Evolutionary conservation across 2,329 filamentous ascomycete genomes (phyloP).

Genomic region (Microsporum audouinii): DNA sequence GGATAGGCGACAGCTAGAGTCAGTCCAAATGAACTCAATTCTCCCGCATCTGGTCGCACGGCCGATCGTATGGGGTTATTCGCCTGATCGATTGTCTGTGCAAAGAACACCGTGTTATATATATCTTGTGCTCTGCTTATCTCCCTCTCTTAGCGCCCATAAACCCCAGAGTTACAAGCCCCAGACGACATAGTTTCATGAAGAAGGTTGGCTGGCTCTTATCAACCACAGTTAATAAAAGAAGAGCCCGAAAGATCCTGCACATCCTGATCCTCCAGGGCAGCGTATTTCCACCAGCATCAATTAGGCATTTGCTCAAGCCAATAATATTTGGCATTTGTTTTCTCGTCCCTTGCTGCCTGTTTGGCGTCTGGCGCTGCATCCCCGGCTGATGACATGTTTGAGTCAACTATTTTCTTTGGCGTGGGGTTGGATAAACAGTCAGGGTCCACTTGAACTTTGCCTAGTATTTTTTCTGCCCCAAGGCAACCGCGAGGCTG

Average conservation of each 20-base stretch:
- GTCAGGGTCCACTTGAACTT: background rate
- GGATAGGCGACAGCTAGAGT: no score
- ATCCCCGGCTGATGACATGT: background rate
- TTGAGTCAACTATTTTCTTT: background rate
- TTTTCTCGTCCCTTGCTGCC: background rate
- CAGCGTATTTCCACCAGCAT: background rate
- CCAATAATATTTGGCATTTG: background rate
- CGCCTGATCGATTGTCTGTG: background rate
- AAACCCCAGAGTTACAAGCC: background rate
- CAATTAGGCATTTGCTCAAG: background rate
- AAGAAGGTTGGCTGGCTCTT: background rate
- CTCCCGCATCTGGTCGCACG: background rate
- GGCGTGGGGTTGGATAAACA: background rate
- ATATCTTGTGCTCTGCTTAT: no score
- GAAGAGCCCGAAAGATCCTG: background rate
- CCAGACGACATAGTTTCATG: background rate
- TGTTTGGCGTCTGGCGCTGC: background rate
- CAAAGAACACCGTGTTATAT: background rate
- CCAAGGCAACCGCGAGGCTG: conserved; percentile 4
- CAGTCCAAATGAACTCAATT: background rate
- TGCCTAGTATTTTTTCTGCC: background rate
- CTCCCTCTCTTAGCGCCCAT: background rate
- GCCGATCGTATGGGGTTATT: background rate
- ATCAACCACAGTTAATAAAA: background rate
- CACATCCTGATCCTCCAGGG: background rate